These are phyloP conservation scores for Quercus lobata DNA, from an alignment of 331 rosid genomes.

Conservation along the genomic window DNA sequence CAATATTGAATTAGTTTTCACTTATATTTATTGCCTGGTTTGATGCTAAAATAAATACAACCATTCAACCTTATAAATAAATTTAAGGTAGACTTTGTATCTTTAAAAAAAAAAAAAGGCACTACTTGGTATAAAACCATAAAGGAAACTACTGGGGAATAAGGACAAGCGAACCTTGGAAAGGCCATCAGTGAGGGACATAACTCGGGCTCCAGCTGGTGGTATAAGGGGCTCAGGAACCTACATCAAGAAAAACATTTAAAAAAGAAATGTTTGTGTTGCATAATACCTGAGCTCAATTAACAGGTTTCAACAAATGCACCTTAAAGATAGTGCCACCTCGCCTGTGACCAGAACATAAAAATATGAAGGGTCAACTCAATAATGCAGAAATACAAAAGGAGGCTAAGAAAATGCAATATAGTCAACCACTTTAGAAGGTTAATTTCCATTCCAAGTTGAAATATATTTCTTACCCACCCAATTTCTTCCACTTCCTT, in stretches of 20 bases:
- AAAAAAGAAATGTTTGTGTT: constrained; percentile 11
- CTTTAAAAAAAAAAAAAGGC: neutral
- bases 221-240: constrained; percentile 98
- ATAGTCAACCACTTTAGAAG: neutral
- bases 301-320: constrained; percentile 26
- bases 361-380: constrained; percentile 32
- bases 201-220: constrained; percentile 90
- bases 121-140: neutral
- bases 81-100: neutral
- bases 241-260: constrained; percentile 36
- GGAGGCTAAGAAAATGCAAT: neutral
- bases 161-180: constrained; percentile 60
- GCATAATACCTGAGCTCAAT: constrained; percentile 20
- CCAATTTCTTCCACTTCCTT: constrained; percentile 94
- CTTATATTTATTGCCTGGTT: neutral
- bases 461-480: constrained; percentile 66
- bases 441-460: constrained; percentile 7
- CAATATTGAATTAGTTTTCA: neutral
- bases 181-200: constrained; percentile 93
- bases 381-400: constrained; percentile 4
- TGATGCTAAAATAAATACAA: constrained; percentile 11
- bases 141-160: neutral
- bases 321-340: constrained; percentile 89
- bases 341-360: constrained; percentile 60
- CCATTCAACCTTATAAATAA: neutral